These are phyloP conservation scores for Kwoniella bestiolae DNA, from an alignment of 768 basidiomycete species.

Conservation along the genomic window DNA sequence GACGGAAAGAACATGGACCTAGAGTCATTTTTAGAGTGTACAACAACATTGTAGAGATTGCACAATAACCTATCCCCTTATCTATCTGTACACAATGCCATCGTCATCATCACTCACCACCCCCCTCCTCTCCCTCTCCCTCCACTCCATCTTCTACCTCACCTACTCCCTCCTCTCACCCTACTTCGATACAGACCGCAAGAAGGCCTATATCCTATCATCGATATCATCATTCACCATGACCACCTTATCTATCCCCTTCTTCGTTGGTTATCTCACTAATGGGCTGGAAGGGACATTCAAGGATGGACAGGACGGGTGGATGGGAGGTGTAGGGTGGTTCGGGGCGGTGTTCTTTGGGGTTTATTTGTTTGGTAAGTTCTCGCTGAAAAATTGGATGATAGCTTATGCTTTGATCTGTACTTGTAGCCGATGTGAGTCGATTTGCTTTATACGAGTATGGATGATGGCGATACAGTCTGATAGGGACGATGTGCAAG, in stretches of 20 bases:
- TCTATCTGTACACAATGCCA: no score
- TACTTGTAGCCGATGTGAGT: slow-evolving; percentile 39
- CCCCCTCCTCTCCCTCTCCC: neutral
- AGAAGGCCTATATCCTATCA: slow-evolving; percentile 63
- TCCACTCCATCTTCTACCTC: slow-evolving; percentile 4
- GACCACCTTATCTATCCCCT: slow-evolving; percentile 61
- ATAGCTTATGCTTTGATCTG: neutral
- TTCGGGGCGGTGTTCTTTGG: slow-evolving; percentile 60
- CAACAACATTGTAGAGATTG: neutral
- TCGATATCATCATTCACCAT: slow-evolving; percentile 59
- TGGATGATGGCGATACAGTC: no score
- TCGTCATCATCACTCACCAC: neutral
- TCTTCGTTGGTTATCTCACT: slow-evolving; percentile 53
- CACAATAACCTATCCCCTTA: no score
- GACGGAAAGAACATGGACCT: neutral
- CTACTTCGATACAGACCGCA: slow-evolving; percentile 57
- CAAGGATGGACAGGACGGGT: slow-evolving; percentile 41
- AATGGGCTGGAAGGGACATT: slow-evolving; percentile 51
- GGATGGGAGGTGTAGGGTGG: no score
- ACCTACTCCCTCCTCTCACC: slow-evolving; percentile 56
- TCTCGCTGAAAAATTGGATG: slow-evolving; percentile 12
- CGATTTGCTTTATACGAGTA: no score
- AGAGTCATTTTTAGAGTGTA: neutral
- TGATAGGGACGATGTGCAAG: no score
- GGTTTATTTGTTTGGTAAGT: slow-evolving; percentile 61